phyloP scores from a whole-genome alignment of 2,329 filamentous ascomycete species.

The Verticillium alfalfae region DNA sequence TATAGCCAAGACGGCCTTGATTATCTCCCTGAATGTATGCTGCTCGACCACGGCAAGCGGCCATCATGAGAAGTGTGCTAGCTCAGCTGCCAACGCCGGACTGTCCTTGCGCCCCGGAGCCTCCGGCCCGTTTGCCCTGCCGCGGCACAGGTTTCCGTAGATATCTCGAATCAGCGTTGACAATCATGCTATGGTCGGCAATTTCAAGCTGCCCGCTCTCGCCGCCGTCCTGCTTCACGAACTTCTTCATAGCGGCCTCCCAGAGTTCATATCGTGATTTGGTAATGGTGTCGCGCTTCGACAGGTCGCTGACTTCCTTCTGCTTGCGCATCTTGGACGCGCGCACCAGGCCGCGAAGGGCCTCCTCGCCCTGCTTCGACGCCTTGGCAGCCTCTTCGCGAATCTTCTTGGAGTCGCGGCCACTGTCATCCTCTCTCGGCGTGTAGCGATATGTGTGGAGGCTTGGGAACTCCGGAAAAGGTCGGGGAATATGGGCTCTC shows the following conservation, averaged over 20 bases:
- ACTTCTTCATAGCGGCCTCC: constrained; percentile 55
- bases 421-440: constrained; percentile 39
- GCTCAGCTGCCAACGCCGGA: neutral
- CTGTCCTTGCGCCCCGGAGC: neutral
- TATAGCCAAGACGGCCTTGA: neutral
- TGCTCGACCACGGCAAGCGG: no score
- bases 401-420: constrained; percentile 50
- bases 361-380: constrained; percentile 57
- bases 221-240: constrained; percentile 35
- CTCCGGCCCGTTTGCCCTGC: constrained; percentile 29
- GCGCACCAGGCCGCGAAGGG: constrained; percentile 52
- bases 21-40: neutral
- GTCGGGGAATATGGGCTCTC: constrained; percentile 50
- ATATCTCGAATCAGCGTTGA: constrained; percentile 50
- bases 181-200: constrained; percentile 60
- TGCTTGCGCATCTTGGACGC: constrained; percentile 60
- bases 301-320: constrained; percentile 54
- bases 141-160: constrained; percentile 48
- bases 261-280: constrained; percentile 54
- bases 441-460: constrained; percentile 60
- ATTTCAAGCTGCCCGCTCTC: constrained; percentile 40
- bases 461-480: constrained; percentile 58
- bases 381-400: constrained; percentile 54
- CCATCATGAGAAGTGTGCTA: no score
- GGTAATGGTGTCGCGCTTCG: constrained; percentile 45